Evolutionary conservation across 768 basidiomycete genomes (phyloP), one percentile per base, ranked within the genome.

Genomic region (Leccinum rimulosum): DNA sequence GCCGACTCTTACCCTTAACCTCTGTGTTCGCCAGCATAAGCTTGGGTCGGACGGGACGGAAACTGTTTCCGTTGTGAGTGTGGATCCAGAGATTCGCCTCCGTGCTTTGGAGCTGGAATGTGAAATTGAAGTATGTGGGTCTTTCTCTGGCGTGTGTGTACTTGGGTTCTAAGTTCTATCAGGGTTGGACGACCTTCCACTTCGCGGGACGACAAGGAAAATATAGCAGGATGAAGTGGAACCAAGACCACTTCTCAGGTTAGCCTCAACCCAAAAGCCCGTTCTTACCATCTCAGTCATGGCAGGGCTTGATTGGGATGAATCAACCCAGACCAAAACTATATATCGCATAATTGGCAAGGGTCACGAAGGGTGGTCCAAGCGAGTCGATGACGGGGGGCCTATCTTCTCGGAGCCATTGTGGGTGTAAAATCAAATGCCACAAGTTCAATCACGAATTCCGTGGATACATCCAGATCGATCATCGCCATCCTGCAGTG

Each of bases 141-240:
- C 28, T 40, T 40, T 28, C 12, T 52, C 15, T n/a, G 12, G 14
- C 14, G 6, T 19, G n/a, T 45, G 9, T 27, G 14, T 43, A 48
- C 9, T 54, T 19, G 52, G 12, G 14, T 43, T 57, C 53, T 31
- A 61, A 57, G 58, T 57, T 19, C 10, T 58, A 14, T 8, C 50
- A 92, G 91, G 89, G 82, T 1, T 93, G 91, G 91, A 93, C 92
- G n/a, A 84, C 79, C 0, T 98, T 91, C 70, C 84, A 90, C 61
- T 96, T 92, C 70, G 77, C 84, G n/a, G 90, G 87, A 45, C 78
- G 95, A 73, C 81, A 78, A 17, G 82, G 82, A 38, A 87, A 91
- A 91, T 89, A 93, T 64, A 92, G 90, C 69, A 66, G 61, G 38
- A 71, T 93, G 59, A 79, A 75, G 60, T 94, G 92, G 91, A 88